Percentiles rank a stretch among this genome's conserved stretches.
These are phyloP conservation scores for Blastocladiella emersonii DNA, from an alignment of 371 early-diverging fungal genomes.

Conservation along the genomic window DNA sequence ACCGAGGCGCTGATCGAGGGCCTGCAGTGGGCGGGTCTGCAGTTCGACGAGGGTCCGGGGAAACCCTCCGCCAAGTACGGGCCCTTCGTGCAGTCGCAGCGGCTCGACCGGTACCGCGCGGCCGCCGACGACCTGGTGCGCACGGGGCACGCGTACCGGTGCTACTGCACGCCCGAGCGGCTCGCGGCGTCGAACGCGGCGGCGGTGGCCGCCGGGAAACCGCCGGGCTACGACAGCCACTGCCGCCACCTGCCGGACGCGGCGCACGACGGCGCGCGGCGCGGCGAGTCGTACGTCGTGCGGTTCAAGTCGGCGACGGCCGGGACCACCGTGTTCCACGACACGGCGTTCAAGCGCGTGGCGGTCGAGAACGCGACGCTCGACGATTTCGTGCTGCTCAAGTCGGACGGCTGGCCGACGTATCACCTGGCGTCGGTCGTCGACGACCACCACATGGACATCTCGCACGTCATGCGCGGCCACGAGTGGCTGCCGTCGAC, in stretches of 20 bases:
- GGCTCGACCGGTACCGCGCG: constrained; percentile 51
- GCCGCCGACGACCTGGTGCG: constrained; percentile 53
- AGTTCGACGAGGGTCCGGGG: constrained; percentile 65
- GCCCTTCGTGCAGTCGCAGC: constrained; percentile 61
- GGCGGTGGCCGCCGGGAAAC: constrained; percentile 37
- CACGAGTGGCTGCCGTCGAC: constrained; percentile 93
- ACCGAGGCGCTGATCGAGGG: constrained; percentile 46
- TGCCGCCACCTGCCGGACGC: constrained; percentile 50
- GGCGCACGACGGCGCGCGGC: constrained; percentile 26
- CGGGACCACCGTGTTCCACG: constrained; percentile 35
- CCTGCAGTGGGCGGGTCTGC: constrained; percentile 65
- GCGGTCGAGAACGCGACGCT: constrained; percentile 50
- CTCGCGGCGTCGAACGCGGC: constrained; percentile 43
- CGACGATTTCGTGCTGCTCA: constrained; percentile 82
- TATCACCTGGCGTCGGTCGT: constrained; percentile 93
- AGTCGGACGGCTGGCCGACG: constrained; percentile 84
- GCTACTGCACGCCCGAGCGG: constrained; percentile 70
- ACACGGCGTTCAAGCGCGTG: constrained; percentile 61
- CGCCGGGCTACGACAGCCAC: constrained; percentile 64
- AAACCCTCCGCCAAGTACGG: constrained; percentile 16
- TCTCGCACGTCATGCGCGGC: constrained; percentile 84
- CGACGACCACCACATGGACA: constrained; percentile 80
- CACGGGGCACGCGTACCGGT: constrained; percentile 70
- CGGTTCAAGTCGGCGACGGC: constrained; percentile 53
- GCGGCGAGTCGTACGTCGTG: constrained; percentile 46